phyloP scores from a whole-genome alignment of 192 early-diverging fungal genomes.

The Umbelopsis vinacea region DNA sequence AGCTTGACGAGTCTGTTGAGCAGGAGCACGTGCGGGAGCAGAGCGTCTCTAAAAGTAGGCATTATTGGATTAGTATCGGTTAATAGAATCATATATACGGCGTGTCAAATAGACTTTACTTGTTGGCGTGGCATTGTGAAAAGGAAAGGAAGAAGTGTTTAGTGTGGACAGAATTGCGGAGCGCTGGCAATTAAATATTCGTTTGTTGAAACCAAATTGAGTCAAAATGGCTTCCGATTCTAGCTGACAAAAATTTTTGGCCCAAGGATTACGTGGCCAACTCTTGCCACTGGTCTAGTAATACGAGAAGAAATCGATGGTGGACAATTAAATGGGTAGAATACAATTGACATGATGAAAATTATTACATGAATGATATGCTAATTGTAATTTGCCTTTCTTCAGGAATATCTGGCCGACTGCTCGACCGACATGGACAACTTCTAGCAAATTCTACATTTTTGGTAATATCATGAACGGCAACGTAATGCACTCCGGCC shows the following conservation, averaged over 20 bases:
- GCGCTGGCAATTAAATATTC: neutral
- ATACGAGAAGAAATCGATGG: no score
- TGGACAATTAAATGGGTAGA: no score
- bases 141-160: neutral
- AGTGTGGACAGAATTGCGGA: neutral
- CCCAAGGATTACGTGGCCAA: no score
- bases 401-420: no score
- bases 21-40: slow-evolving; percentile 35
- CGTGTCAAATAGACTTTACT: neutral
- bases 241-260: neutral
- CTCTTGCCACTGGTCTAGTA: no score
- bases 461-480: no score
- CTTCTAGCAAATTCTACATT: no score
- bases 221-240: neutral
- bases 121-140: slow-evolving; percentile 11
- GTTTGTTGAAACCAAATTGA: neutral
- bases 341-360: no score
- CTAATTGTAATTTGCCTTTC: no score
- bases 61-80: neutral
- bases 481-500: no score
- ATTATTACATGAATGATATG: no score
- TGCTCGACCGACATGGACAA: no score
- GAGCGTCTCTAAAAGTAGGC: neutral
- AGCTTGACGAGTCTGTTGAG: slow-evolving; percentile 57
- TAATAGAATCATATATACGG: neutral